Evolutionary conservation across 495 filamentous ascomycete species (phyloP).

Genomic region (Hyphodiscus hymeniophilus): DNA sequence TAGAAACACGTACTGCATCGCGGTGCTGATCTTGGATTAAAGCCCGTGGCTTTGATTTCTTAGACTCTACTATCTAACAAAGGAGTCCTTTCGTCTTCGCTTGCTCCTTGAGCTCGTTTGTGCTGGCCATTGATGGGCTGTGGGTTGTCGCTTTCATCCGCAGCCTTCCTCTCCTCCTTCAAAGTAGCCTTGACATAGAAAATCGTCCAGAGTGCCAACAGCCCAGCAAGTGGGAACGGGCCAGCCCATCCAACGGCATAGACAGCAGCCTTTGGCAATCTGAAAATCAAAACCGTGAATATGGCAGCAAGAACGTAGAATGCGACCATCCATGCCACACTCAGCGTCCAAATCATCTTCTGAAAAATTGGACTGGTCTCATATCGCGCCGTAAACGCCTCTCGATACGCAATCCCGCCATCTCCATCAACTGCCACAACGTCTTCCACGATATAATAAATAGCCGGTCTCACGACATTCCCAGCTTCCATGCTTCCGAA

Average conservation of each 20-base stretch:
- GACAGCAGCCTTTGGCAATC: conserved; percentile 10
- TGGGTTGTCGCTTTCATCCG: background rate
- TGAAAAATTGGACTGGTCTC: conserved; percentile 12
- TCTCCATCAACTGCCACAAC: conserved; percentile 14
- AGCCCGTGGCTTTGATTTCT: background rate
- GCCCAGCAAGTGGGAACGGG: conserved; percentile 12
- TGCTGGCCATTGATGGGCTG: background rate
- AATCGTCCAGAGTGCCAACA: conserved; percentile 13
- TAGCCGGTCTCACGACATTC: conserved; percentile 9
- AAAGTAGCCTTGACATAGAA: conserved; percentile 13
- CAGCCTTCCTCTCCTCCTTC: conserved; percentile 5
- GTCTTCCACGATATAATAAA: conserved; percentile 18
- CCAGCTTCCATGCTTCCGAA: conserved; percentile 14
- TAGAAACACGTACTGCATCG: no score
- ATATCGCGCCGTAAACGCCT: conserved; percentile 12
- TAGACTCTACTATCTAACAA: conserved; percentile 6
- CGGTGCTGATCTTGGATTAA: no score
- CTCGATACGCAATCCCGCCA: conserved; percentile 9
- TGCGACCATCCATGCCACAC: conserved; percentile 13
- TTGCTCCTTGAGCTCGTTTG: background rate
- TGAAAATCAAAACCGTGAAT: conserved; percentile 6
- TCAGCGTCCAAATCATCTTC: conserved; percentile 14
- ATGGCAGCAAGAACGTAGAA: conserved; percentile 9
- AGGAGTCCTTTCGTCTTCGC: conserved; percentile 12
- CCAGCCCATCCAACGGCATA: conserved; percentile 20